Conservation (phyloP, 2,329 filamentous ascomycete species). For the Alternaria infectoria region DNA sequence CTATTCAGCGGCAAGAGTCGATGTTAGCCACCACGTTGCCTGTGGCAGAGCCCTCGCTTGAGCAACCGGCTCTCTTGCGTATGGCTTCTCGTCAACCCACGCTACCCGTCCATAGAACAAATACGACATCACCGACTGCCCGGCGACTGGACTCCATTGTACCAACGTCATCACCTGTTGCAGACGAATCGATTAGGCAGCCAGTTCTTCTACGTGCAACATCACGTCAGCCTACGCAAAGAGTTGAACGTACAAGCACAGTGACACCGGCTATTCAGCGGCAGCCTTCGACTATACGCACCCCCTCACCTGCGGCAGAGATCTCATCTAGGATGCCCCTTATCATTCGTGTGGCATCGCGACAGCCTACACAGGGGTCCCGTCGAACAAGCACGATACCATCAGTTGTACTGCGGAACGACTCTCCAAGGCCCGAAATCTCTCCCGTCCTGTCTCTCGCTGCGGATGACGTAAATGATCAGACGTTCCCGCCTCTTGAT, state of each 20-base stretch:
- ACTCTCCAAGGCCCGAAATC: background rate
- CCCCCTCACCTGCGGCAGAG: background rate
- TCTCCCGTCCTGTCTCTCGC: background rate
- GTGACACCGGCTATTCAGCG: background rate
- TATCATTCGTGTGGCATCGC: background rate
- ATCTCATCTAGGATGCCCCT: background rate
- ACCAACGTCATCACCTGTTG: background rate
- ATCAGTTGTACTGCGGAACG: background rate
- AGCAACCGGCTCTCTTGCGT: background rate
- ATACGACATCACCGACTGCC: background rate
- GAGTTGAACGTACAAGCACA: background rate
- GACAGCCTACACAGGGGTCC: background rate
- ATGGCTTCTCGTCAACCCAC: background rate
- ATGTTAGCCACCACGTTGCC: background rate
- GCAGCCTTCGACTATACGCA: background rate
- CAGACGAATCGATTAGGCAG: background rate
- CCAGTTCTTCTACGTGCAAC: background rate
- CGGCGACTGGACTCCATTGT: background rate
- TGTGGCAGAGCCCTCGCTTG: background rate
- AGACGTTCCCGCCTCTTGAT: background rate
- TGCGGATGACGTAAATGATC: background rate
- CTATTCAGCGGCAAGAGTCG: too few relatives aligned
- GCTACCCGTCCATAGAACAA: background rate
- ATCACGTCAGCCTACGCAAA: background rate
- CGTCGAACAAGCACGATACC: background rate